Percentiles rank a stretch among this genome's conserved stretches.
phyloP scores from a whole-genome alignment of 1,139 yeast species.

The Candida tetrigidarum region DNA sequence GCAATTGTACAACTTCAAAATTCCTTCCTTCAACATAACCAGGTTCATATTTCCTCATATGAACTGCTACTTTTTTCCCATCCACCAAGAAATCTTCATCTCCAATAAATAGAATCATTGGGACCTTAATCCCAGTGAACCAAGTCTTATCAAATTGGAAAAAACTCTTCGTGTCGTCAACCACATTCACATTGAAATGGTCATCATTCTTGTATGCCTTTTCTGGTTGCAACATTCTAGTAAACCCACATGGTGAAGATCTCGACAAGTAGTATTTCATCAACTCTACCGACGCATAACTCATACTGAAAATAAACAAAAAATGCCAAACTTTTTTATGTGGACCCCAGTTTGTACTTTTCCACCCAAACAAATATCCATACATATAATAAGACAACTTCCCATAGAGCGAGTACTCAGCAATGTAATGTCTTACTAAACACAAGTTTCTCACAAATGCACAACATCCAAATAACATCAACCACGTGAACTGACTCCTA shows the following conservation, averaged over 20 bases:
- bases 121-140: slow-evolving; percentile 56
- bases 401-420: slow-evolving; percentile 57
- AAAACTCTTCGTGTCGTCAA: slow-evolving; percentile 51
- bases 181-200: slow-evolving; percentile 21
- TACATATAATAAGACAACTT: slow-evolving; percentile 76
- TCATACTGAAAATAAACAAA: slow-evolving; percentile 87
- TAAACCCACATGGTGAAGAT: slow-evolving; percentile 43
- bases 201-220: slow-evolving; percentile 35
- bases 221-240: slow-evolving; percentile 40
- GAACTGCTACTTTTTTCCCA: slow-evolving; percentile 56
- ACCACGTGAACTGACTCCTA: slow-evolving; percentile 39
- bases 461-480: slow-evolving; percentile 60
- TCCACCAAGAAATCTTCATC: slow-evolving; percentile 69
- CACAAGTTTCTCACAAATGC: slow-evolving; percentile 66
- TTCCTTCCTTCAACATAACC: slow-evolving; percentile 41
- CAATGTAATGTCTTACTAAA: slow-evolving; percentile 46
- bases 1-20: slow-evolving; percentile 42
- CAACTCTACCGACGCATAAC: slow-evolving; percentile 73
- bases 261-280: slow-evolving; percentile 90
- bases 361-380: slow-evolving; percentile 86
- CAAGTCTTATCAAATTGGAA: slow-evolving; percentile 56
- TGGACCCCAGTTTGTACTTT: slow-evolving; percentile 68
- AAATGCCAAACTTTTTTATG: slow-evolving; percentile 65
- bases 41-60: slow-evolving; percentile 56
- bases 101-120: slow-evolving; percentile 65